phyloP scores from a whole-genome alignment of 768 basidiomycete genomes.

The Rubroboletus satanas region DNA sequence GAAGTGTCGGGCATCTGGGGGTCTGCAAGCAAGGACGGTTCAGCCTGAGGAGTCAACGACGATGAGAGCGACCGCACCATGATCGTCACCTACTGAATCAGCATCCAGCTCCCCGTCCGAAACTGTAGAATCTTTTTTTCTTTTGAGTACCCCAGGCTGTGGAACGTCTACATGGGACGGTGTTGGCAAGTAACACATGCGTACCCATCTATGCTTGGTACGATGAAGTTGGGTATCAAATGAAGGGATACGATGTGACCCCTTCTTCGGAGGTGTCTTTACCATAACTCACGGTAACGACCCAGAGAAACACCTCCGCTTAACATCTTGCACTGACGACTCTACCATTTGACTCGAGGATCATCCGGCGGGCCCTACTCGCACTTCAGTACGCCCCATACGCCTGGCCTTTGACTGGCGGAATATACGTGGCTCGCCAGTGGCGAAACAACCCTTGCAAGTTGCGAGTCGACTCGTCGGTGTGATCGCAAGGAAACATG shows the following conservation, averaged over 20 bases:
- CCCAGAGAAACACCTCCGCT: not conserved
- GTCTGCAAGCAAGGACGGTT: conserved; percentile 7
- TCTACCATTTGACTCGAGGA: not conserved
- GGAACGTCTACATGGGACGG: conserved; percentile 13
- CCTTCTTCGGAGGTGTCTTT: not conserved
- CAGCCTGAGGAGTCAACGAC: not conserved
- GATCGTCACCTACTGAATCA: conserved; percentile 9
- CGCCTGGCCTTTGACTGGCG: not conserved
- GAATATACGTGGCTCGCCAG: not conserved
- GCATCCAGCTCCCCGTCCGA: conserved; percentile 11
- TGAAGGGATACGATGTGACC: not conserved
- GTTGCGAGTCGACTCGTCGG: not conserved
- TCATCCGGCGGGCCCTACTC: not conserved
- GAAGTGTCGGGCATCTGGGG: conserved; percentile 9
- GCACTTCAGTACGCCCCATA: not conserved
- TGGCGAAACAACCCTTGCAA: not conserved
- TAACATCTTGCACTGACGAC: not conserved
- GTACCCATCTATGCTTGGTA: conserved; percentile 19
- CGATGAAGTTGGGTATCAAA: not conserved
- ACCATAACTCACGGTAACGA: not conserved
- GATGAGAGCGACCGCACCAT: conserved; percentile 16
- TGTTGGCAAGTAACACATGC: conserved; percentile 22
- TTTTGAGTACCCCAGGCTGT: conserved; percentile 10
- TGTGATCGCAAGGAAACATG: not conserved
- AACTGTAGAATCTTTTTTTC: conserved; percentile 2